Evolutionary conservation across 2,329 filamentous ascomycete species (phyloP), one percentile per base, ranked within the genome.

Genomic region (Moelleriella libera): DNA sequence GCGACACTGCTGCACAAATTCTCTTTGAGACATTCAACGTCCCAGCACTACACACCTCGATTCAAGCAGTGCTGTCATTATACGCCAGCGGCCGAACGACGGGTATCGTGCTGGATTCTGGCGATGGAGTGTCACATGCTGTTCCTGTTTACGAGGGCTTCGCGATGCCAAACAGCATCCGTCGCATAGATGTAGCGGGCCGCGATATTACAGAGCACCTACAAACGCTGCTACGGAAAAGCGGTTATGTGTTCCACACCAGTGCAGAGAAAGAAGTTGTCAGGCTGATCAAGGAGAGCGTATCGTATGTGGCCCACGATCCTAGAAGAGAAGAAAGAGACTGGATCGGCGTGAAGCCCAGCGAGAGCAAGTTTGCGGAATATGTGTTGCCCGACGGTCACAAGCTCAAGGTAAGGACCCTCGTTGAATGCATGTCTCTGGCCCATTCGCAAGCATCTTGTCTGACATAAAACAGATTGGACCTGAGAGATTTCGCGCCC

Each of bases 201-300:
- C 78, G 92, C 57, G 92, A 98, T 65, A 88, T 98, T 21, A 98
- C 92, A 44, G 92, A 98, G 66, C 82, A 98, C 62, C 72, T 98
- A 68, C 92, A 98, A 67, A 82, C 84, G 50, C 69, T 97, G 56
- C 72, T 98, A 55, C 79, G 92, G 59, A 97, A 96, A 73, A 86
- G 82, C 57, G 92, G 92, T 45, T 88, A 92, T 62, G 80, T 96
- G 14, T 94, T 98, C 64, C 90, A 97, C 68, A 98, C 92, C 14
- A 96, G 88, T 62, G 92, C 92, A 10, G 92, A 98, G 73, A 98
- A 98, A 71, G 92, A 98, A 68, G 88, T 96, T n/a, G 92, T 98
- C 49, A 80, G 90, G 54, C 76, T 88, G 65, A 96, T 98, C 69
- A 98, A 98, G 70, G 92, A 98, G 74, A 86, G 85, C 60, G 83